phyloP scores from a whole-genome alignment of 2,329 filamentous ascomycete genomes.

The Knoxdaviesia proteae region DNA sequence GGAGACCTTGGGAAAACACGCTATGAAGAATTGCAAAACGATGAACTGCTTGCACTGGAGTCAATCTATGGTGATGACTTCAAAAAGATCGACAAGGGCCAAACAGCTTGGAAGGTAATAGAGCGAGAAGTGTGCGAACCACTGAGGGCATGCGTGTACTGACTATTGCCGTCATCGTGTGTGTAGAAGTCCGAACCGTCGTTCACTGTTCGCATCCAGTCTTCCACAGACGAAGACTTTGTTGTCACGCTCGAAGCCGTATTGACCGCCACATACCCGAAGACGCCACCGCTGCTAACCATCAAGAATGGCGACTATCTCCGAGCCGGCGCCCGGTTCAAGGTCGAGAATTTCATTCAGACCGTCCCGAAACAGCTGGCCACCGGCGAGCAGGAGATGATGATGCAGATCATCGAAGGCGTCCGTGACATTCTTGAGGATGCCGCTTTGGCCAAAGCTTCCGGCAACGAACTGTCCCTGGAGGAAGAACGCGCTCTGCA shows the following conservation, averaged over 20 bases:
- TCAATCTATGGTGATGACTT: conserved; percentile 87
- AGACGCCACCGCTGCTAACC: conserved; percentile 52
- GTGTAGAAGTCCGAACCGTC: conserved; percentile 55
- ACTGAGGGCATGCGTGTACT: not conserved
- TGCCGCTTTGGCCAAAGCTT: conserved; percentile 56
- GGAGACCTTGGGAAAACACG: conserved; percentile 16
- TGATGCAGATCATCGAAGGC: conserved; percentile 44
- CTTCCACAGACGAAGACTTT: conserved; percentile 52
- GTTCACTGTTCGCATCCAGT: conserved; percentile 62
- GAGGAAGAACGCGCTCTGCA: conserved; percentile 76
- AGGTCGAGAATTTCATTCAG: conserved; percentile 44
- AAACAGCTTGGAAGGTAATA: conserved; percentile 66
- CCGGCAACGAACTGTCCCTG: conserved; percentile 58
- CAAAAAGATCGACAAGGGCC: conserved; percentile 46
- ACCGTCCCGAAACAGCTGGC: conserved; percentile 33
- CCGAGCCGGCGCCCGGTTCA: conserved; percentile 48
- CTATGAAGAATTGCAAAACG: conserved; percentile 69
- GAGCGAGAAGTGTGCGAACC: conserved; percentile 5
- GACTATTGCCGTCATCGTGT: conserved; percentile 6
- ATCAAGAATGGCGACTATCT: conserved; percentile 44
- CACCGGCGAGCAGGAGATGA: conserved; percentile 33
- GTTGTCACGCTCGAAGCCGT: conserved; percentile 54
- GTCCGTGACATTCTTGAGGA: conserved; percentile 67
- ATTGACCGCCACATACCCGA: conserved; percentile 80
- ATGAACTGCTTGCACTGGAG: conserved; percentile 68